Conservation (phyloP, 192 early-diverging fungal genomes). For the Paraglomus brasilianum region DNA sequence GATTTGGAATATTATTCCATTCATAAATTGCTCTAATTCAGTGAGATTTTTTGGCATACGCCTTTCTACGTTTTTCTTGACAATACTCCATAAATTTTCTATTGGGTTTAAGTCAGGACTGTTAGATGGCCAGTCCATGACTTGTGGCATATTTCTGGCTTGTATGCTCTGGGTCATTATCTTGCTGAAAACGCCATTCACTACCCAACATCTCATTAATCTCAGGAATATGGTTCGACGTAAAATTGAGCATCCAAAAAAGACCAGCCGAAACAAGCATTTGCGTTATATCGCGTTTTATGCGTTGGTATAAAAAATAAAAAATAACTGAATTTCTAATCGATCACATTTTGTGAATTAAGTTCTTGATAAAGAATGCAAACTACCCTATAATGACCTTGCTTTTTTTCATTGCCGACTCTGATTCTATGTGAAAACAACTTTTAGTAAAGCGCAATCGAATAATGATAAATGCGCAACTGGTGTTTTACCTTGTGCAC, state of each 20-base stretch:
- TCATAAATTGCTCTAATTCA: slow-evolving; percentile 13
- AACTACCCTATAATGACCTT: too few relatives aligned
- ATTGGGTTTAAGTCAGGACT: slow-evolving; percentile 1
- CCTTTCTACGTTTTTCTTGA: too few relatives aligned
- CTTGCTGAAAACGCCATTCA: slow-evolving; percentile 1
- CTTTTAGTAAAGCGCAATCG: too few relatives aligned
- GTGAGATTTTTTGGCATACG: background rate
- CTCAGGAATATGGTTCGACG: background rate
- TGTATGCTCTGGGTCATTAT: background rate
- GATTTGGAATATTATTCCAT: slow-evolving; percentile 19
- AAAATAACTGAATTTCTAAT: too few relatives aligned
- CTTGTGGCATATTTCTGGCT: background rate
- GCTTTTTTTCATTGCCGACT: too few relatives aligned
- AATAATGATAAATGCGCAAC: too few relatives aligned
- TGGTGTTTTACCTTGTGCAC: background rate
- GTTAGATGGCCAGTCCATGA: slow-evolving; percentile 10
- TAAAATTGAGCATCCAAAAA: background rate
- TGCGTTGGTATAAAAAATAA: too few relatives aligned
- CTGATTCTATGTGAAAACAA: too few relatives aligned
- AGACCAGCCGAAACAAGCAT: too few relatives aligned
- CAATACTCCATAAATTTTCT: background rate
- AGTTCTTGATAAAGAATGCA: too few relatives aligned
- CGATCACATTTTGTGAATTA: too few relatives aligned
- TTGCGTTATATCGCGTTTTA: too few relatives aligned
- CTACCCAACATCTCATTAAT: background rate